Evolutionary conservation across 345 rosid genomes (phyloP), one percentile per base, ranked within the genome.

Genomic region (Brassica cretica): DNA sequence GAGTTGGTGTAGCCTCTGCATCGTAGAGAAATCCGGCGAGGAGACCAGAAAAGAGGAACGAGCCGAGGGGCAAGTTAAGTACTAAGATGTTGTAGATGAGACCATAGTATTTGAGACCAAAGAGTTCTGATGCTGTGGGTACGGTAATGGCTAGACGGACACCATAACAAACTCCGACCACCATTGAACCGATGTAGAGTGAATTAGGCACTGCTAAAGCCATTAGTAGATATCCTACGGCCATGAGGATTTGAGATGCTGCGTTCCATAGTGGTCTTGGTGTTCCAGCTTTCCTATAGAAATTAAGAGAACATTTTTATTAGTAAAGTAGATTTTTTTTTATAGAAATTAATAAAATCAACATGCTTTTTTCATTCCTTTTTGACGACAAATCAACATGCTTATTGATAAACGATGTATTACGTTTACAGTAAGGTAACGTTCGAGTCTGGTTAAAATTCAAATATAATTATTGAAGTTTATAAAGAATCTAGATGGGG

Each of bases 251-350:
- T 79, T 94, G 98, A 27, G 98, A 88, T 9, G 91, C 93, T 68
- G 97, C 98, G 68, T 92, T 94, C 97, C 98, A 94, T 2, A 89
- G 80, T 14, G 98, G 97, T 76, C 98, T 89, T 16, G 97, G 97
- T 19, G 88, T 83, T 86, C 95, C 98, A 41, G 85, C 85, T 83
- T 85, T 91, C 85, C 98, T 94, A 86, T 33, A 63, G 14, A 74
- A 10, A 19, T 66, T 64, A 19, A 1, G 0, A 2, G 1, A 24
- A 44, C 19, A 33, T 18, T 5, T 29, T 27, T 68, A 33, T 68
- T 41, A 30, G 68, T 18, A 44, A 68, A 68, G 12, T 39, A 33
- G 6, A 5, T 33, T 33, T 33, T 33, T 33, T 33, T 5, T 5
- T 33, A 33, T 5, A 35, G 41, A n/a, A n/a, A n/a, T n/a, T 35